These are phyloP conservation scores for Taphrina flavorubra DNA, from an alignment of 1,139 yeast genomes.

Conservation along the genomic window DNA sequence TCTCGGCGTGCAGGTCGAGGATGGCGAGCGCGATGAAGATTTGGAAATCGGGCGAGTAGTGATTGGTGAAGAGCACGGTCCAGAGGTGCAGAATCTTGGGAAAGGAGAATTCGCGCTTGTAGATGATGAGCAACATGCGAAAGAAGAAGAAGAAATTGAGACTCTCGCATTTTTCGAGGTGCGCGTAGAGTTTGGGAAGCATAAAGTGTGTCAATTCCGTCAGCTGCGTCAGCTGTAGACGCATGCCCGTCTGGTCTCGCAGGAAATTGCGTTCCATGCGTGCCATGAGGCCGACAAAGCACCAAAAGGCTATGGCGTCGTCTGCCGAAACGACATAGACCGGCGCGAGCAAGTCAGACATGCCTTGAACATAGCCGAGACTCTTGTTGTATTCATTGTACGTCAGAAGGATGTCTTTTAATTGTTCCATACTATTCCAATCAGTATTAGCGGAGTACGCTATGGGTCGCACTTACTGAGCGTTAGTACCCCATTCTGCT, in stretches of 20 bases:
- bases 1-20: conserved; percentile 80
- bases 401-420: conserved; percentile 81
- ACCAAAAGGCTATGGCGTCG: conserved; percentile 85
- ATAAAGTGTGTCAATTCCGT: conserved; percentile 84
- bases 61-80: conserved; percentile 95
- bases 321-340: conserved; percentile 77
- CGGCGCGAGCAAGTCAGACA: conserved; percentile 92
- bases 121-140: conserved; percentile 94
- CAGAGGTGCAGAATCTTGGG: conserved; percentile 77
- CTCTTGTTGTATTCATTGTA: conserved; percentile 83
- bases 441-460: conserved; percentile 48
- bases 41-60: conserved; percentile 81
- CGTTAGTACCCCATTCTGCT: conserved; percentile 49
- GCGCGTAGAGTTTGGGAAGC: conserved; percentile 82
- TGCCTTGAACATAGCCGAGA: conserved; percentile 95
- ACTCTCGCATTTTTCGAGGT: conserved; percentile 84
- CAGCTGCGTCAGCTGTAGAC: conserved; percentile 79
- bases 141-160: conserved; percentile 90
- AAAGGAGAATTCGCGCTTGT: conserved; percentile 86
- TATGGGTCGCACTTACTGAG: conserved; percentile 18
- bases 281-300: conserved; percentile 86
- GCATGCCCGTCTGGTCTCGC: conserved; percentile 91
- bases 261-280: conserved; percentile 89
- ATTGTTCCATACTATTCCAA: conserved; percentile 69
- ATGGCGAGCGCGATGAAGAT: conserved; percentile 85